These are phyloP conservation scores for Globisporangium camurandrum DNA, from an alignment of 352 stramenopile genomes.

Conservation along the genomic window DNA sequence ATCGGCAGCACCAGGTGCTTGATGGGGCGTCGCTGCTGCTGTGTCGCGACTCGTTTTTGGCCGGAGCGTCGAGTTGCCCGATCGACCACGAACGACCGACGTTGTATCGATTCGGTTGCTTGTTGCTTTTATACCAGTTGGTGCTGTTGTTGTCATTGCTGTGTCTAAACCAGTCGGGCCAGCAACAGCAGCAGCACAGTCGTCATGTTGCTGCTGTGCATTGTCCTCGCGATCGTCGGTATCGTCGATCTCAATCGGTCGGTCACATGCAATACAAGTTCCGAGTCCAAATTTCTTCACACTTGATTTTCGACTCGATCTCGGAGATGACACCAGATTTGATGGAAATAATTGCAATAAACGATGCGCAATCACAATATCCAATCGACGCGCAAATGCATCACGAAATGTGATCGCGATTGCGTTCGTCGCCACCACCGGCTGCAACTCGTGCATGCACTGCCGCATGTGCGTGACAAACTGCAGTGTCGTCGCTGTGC, in stretches of 20 bases:
- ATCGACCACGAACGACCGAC: conserved; percentile 33
- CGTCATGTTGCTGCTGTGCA: background rate
- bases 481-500: conserved; percentile 26
- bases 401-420: conserved; percentile 37
- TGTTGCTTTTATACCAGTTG: background rate
- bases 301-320: too few relatives aligned
- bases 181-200: background rate
- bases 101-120: conserved; percentile 43
- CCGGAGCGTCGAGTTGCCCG: conserved; percentile 19
- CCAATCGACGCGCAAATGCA: conserved; percentile 30
- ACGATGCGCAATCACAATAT: conserved; percentile 48
- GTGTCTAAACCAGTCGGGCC: too few relatives aligned
- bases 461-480: conserved; percentile 32
- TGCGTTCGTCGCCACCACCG: conserved; percentile 28
- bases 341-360: conserved; percentile 61
- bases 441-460: conserved; percentile 42
- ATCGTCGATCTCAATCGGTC: too few relatives aligned
- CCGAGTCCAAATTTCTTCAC: too few relatives aligned
- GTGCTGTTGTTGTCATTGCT: background rate
- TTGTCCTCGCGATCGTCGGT: conserved; percentile 20
- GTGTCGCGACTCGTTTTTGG: conserved; percentile 23
- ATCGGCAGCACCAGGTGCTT: conserved; percentile 32
- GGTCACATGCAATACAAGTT: conserved; percentile 60
- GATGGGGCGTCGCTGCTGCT: conserved; percentile 20
- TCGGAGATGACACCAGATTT: too few relatives aligned